Percentiles rank a stretch among this genome's conserved stretches.
Evolutionary conservation across 2,329 filamentous ascomycete genomes (phyloP).

Genomic region (Cercospora berteroae): DNA sequence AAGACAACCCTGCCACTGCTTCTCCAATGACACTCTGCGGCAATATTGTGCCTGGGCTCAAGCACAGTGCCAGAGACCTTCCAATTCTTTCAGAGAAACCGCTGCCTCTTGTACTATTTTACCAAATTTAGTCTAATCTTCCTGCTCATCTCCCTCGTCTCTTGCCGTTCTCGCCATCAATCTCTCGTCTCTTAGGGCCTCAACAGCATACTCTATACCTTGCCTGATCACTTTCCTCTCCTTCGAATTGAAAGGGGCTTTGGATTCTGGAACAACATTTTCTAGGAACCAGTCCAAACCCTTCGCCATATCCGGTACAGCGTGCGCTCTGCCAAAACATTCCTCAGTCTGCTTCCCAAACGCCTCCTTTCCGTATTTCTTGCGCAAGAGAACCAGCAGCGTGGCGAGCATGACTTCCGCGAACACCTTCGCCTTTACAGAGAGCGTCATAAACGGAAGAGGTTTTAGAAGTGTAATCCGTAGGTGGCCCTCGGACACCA

Average conservation of each 20-base stretch:
- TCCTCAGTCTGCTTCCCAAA: slow-evolving; percentile 61
- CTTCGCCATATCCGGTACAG: slow-evolving; percentile 65
- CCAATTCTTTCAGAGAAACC: neutral
- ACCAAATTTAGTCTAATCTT: neutral
- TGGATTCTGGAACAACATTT: slow-evolving; percentile 69
- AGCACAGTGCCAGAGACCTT: neutral
- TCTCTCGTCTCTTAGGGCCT: slow-evolving; percentile 25
- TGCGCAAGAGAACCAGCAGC: slow-evolving; percentile 58
- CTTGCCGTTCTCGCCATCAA: neutral
- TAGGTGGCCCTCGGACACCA: slow-evolving; percentile 61
- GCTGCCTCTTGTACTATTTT: neutral
- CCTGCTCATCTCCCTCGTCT: neutral
- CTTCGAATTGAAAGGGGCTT: slow-evolving; percentile 48
- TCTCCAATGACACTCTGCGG: neutral
- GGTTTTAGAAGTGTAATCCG: slow-evolving; percentile 60
- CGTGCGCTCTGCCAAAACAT: slow-evolving; percentile 64
- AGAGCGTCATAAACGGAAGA: slow-evolving; percentile 75
- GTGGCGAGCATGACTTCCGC: slow-evolving; percentile 77
- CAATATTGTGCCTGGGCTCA: neutral
- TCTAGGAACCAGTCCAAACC: slow-evolving; percentile 78
- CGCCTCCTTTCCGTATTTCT: slow-evolving; percentile 37
- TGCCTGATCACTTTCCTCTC: slow-evolving; percentile 53
- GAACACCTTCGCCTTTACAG: slow-evolving; percentile 72
- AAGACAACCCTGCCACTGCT: neutral
- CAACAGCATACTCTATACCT: slow-evolving; percentile 39